Base-by-base conservation (phyloP, 805 yeast species). In the Wickerhamomyces canadensis region DNA sequence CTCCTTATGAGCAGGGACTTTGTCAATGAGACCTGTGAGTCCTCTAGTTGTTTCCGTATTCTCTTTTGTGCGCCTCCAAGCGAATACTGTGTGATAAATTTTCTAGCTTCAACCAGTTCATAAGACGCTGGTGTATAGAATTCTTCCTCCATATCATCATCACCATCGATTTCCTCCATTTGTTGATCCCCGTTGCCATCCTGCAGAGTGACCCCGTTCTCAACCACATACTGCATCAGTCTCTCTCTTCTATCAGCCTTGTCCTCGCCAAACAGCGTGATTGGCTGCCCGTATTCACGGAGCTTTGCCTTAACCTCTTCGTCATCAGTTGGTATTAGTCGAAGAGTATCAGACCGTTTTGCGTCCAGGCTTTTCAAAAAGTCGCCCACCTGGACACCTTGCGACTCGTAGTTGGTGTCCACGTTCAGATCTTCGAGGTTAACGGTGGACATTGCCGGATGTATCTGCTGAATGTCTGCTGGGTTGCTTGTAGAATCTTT, bases 41-140 rank as follows among this genome's bases (percentile, higher is more conserved):
- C 41, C 5, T 57, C 41, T 27, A 53, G 52, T 36, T 72, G 73
- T 1, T 19, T 19, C 6, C 48, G 40, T 0, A 76, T 38, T 42
- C 93, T 58, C 2, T 38, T 24, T 19, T 55, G 51, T 0, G 91
- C 72, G 16, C 57, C 57, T 1, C 37, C 30, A 3, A 83, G 47
- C 0, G 95, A 80, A 38, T 59, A 61, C 5, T 58, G 42, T 0
- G 87, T 72, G 0, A 89, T 65, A 3, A 46, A 42, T 26, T 60
- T 55, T 35, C 98, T 67, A 0, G 76, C 69, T 2, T 66, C 61
- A 7, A 69, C 60, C 9, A 89, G 57, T 6, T 67, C 73, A 4
- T 60, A 62, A 0, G 72, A 58, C 0, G 94, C 96, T 0, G 94
- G 95, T 0, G 96, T 87, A 51, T 78, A 87, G 52, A 83, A 88